Base-by-base conservation (phyloP, 1,284 basidiomycete species). In the Pseudozyma hubeiensis region DNA sequence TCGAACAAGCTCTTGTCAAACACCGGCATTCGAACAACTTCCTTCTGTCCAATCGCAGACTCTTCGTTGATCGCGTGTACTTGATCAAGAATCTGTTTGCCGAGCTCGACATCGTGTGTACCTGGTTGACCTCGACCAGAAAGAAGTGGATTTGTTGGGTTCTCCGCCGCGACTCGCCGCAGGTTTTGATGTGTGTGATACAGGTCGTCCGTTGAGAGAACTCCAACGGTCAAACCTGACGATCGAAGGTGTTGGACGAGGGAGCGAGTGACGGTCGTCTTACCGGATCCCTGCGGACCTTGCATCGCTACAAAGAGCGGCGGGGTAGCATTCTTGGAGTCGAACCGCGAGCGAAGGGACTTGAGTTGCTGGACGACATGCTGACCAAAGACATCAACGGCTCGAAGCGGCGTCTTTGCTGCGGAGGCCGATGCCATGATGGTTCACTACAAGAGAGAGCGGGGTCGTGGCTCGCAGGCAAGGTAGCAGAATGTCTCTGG, bases 251-350 rank as follows among this genome's bases (percentile, higher is more conserved):
- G 43, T 4, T 53, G 29, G 3, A 63, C 49, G 16, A 74, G 45
- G 1, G 62, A 53, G 31, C 59, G 61, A 1, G 71, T 63, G 9
- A 74, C 53, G 0, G 71, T 74, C 10, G 71, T 74, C 55, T 74
- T 74, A 30, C 71, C 71, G 0, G 66, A 65, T 5, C 71, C 71
- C 47, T 74, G 71, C 13, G 71, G 71, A 4, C 71, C 71, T 59
- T 74, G 71, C 71, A 74, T 74, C 2, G 66, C 71, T 7, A 69
- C 62, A 30, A 74, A 74, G 7, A 74, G 52, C 8, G 71, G 71
- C 13, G 66, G 47, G 2, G 17, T 33, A 5, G 44, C 30, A 11
- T 33, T 34, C 4, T 29, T 24, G 17, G 35, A 17, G 0, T 41
- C 7, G 49, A 55, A 59, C 10, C 58, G 53, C 16, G 62, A 31